Conservation (phyloP, 257 asterid species). For the Lycium ferocissimum region DNA sequence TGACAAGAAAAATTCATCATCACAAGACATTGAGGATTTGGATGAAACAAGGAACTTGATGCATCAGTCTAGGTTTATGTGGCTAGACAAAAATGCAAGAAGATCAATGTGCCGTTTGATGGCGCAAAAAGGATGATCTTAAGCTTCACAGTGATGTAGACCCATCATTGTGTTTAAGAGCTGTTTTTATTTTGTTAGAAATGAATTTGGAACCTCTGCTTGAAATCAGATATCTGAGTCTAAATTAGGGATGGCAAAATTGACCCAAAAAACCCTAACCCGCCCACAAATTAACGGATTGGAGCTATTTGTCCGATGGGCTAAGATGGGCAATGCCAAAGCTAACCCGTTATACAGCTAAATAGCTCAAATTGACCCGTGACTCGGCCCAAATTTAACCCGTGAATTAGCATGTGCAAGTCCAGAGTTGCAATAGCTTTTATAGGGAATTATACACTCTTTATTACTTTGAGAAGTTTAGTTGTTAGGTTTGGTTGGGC, state of each 20-base stretch:
- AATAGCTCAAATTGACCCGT: no score
- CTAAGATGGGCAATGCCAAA: neutral
- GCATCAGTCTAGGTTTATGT: neutral
- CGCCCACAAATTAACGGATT: neutral
- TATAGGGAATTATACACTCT: neutral
- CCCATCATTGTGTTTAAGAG: neutral
- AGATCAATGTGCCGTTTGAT: neutral
- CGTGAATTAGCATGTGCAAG: neutral
- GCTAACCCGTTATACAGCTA: neutral
- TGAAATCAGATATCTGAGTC: neutral
- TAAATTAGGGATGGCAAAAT: neutral
- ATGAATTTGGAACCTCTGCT: neutral
- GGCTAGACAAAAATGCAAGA: neutral
- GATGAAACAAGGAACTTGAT: conserved; percentile 23
- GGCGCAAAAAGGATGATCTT: neutral
- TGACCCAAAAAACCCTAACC: neutral
- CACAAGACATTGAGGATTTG: neutral
- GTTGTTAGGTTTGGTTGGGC: neutral
- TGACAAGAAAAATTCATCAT: neutral
- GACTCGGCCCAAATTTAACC: neutral
- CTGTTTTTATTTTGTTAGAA: neutral
- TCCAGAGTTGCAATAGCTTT: neutral
- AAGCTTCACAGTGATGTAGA: neutral
- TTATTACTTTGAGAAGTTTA: neutral
- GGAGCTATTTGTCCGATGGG: neutral